These are phyloP conservation scores for Starmera stellimalicola DNA, from an alignment of 1,139 yeast genomes.

Conservation along the genomic window DNA sequence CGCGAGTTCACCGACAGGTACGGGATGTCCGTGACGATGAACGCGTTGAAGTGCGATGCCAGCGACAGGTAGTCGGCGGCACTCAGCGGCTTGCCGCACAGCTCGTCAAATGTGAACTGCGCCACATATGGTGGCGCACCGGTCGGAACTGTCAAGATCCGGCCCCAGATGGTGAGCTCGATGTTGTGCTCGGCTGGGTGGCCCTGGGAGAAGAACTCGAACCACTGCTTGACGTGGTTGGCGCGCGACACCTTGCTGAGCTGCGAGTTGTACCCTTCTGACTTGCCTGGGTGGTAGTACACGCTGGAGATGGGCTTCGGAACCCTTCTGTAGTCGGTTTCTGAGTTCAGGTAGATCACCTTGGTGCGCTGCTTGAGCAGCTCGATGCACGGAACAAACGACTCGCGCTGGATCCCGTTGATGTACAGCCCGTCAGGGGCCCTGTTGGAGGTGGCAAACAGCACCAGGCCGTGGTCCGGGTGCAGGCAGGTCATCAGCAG, in stretches of 20 bases:
- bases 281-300: conserved; percentile 67
- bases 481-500: conserved; percentile 52
- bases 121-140: conserved; percentile 79
- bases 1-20: conserved; percentile 67
- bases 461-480: conserved; percentile 68
- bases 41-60: conserved; percentile 68
- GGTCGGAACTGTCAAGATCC: conserved; percentile 65
- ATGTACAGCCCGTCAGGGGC: conserved; percentile 90
- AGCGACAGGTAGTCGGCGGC: conserved; percentile 90
- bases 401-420: conserved; percentile 86
- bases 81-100: conserved; percentile 83
- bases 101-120: conserved; percentile 73
- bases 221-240: conserved; percentile 73
- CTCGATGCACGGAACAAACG: conserved; percentile 87
- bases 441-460: conserved; percentile 91
- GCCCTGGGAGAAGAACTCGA: conserved; percentile 59
- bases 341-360: conserved; percentile 77
- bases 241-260: conserved; percentile 44
- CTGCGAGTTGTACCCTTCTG: conserved; percentile 39
- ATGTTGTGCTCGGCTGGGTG: conserved; percentile 32
- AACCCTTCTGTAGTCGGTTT: conserved; percentile 86
- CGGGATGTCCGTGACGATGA: conserved; percentile 88
- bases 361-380: conserved; percentile 63
- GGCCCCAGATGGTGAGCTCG: conserved; percentile 74
- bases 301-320: conserved; percentile 78